These are phyloP conservation scores for Crepidotus variabilis DNA, from an alignment of 768 basidiomycete genomes.

Conservation along the genomic window DNA sequence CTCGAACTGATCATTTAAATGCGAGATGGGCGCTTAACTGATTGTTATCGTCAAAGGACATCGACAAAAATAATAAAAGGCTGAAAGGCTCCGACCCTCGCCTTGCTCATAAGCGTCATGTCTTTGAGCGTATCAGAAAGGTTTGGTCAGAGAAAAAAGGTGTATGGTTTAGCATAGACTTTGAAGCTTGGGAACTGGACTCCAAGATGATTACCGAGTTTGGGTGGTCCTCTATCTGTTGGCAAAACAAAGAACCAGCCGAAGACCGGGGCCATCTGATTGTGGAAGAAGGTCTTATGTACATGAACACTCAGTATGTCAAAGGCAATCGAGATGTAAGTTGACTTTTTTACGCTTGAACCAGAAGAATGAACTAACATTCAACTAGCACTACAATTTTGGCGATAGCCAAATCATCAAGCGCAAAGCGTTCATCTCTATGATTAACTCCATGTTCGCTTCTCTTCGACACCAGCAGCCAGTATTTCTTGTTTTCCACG, in stretches of 20 bases:
- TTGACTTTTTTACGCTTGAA: neutral
- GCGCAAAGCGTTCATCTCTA: slow-evolving; percentile 46
- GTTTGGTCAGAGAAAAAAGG: slow-evolving; percentile 63
- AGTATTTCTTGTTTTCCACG: slow-evolving; percentile 80
- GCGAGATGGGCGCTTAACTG: neutral
- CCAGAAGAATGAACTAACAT: neutral
- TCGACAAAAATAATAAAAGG: slow-evolving; percentile 79
- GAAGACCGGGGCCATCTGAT: slow-evolving; percentile 57
- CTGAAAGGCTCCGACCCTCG: slow-evolving; percentile 60
- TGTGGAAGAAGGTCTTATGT: slow-evolving; percentile 56
- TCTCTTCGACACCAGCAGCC: slow-evolving; percentile 44
- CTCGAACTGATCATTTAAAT: neutral
- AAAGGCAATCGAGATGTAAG: slow-evolving; percentile 56
- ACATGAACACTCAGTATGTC: slow-evolving; percentile 61
- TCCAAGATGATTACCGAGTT: slow-evolving; percentile 76
- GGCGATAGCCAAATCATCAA: slow-evolving; percentile 57
- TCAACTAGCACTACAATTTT: slow-evolving; percentile 57
- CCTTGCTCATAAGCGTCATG: slow-evolving; percentile 51
- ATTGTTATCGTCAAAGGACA: slow-evolving; percentile 38
- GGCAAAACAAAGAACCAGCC: slow-evolving; percentile 46
- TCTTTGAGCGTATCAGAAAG: slow-evolving; percentile 66
- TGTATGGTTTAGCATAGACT: slow-evolving; percentile 75
- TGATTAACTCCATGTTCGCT: slow-evolving; percentile 44
- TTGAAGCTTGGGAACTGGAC: slow-evolving; percentile 81
- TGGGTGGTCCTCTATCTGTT: slow-evolving; percentile 65